Base-by-base conservation (phyloP, 1,284 basidiomycete genomes). In the Schizopora paradoxa region DNA sequence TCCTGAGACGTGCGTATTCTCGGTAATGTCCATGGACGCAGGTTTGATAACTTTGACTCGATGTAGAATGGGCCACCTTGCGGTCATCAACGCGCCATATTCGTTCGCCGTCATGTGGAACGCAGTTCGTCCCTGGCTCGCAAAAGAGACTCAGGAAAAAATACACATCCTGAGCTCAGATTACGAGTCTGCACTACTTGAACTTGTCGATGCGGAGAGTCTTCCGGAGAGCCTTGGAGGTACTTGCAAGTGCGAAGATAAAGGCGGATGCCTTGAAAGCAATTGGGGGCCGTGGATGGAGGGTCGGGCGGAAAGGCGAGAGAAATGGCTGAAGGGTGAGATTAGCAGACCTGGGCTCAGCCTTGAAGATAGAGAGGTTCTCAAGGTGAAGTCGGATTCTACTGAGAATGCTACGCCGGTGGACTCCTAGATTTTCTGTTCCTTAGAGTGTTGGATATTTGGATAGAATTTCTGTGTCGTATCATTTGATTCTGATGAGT, bases 71-170 rank as follows among this genome's bases (percentile, higher is more conserved):
- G 81, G 82, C 2, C 74, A 80, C 54, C 64, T 86, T 22, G 72
- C 70, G 5, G 74, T 86, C 48, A 66, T 86, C 44, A 86, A 86
- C 52, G 81, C 83, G 0, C 83, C 84, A 1, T 66, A 74, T 7
- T 77, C 79, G 1, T 86, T 86, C 61, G 74, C 83, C 1, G 69
- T 74, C 22, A 85, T 86, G 49, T 86, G 83, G 83, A 64, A 67
- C 38, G 64, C 74, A 45, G 71, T 86, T 27, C 82, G 76, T 55
- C 78, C 76, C 2, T 85, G 83, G 82, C 64, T 86, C 41, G 70
- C 82, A 7, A 81, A 81, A 58, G 82, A 83, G 58, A 86, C 84
- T 0, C 72, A 66, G 7, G 74, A 73, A 22, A 86, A 86, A 58
- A 68, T 85, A 31, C 71, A 76, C 41, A 73, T 86, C 25, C 62